Conservation (phyloP, 208 protist genomes). For the Trypanosoma scelopori region DNA sequence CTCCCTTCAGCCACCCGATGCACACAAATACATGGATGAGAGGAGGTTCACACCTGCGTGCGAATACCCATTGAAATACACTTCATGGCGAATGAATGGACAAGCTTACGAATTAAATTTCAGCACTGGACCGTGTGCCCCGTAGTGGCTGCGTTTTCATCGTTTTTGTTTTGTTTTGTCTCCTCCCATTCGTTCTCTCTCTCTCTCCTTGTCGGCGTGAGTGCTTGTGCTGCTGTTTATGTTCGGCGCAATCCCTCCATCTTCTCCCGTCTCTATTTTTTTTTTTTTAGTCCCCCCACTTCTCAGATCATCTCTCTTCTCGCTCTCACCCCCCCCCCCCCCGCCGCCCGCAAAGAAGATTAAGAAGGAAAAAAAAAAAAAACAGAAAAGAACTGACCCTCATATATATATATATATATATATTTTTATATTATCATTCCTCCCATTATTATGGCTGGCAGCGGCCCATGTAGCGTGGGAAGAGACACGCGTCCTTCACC, state of each 20-base stretch:
- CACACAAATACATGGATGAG: neutral
- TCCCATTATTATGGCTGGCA: conserved; percentile 94
- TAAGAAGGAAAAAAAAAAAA: no score
- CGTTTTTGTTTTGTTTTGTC: neutral
- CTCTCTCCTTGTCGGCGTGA: neutral
- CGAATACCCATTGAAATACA: conserved; percentile 17
- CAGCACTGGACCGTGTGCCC: no score
- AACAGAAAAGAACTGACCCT: no score
- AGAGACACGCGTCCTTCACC: conserved; percentile 97
- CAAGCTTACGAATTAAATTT: no score
- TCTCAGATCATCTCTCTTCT: neutral
- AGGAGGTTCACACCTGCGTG: no score
- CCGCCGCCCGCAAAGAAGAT: no score
- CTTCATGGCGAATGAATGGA: no score
- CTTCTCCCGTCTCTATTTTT: neutral
- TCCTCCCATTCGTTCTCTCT: conserved; percentile 9
- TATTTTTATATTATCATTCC: neutral
- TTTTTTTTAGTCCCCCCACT: neutral
- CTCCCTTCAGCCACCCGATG: neutral
- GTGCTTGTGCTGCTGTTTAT: no score
- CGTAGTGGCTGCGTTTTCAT: no score
- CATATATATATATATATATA: no score
- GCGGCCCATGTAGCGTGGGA: conserved; percentile 95
- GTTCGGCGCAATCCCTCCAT: neutral
- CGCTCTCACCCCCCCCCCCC: neutral